Evolutionary conservation across 768 basidiomycete species (phyloP), one percentile per base, ranked within the genome.

Genomic region (Pleurotus giganteus): DNA sequence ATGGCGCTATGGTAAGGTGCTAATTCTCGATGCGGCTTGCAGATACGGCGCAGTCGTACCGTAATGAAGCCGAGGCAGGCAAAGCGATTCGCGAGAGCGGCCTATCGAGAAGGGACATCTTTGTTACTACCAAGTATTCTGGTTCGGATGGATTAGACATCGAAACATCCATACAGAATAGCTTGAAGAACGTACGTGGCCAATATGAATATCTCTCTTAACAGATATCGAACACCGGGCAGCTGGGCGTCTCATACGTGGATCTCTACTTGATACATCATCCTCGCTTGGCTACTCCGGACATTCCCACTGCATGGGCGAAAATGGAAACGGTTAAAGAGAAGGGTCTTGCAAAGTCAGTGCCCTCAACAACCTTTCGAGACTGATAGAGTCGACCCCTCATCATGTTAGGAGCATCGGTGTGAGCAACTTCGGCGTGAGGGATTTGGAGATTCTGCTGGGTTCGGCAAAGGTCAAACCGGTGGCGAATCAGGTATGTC

Each of bases 251-350:
- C 4, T 62, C 73, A 1, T 85, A 85, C 59, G 78, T 89, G 11
- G 86, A 91, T 65, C 65, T 89, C 34, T 90, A 90, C 66, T 78
- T 89, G 37, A 83, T 89, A 44, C 87, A 89, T 65, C 61, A 66
- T 53, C 85, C 86, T 5, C 61, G 71, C 3, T 66, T 82, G 17
- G 83, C 80, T 7, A 60, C 66, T 19, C 82, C 83, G 1, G 82
- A 87, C 58, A 84, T 86, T 32, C 78, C 81, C 1, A 81, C 77
- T 32, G 74, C 74, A 2, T 89, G 88, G 87, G 75, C 69, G 27
- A 70, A 83, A 63, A 79, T 89, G 74, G 86, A 88, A 62, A 73
- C 74, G 15, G 58, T 86, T 52, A 76, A 81, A 58, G 67, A 72
- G 17, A 69, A 77, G n/a, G 86, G 86, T 1, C 68, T 84, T 2